Evolutionary conservation across 352 stramenopile species (phyloP).

Genomic region (Globisporangium nunn): DNA sequence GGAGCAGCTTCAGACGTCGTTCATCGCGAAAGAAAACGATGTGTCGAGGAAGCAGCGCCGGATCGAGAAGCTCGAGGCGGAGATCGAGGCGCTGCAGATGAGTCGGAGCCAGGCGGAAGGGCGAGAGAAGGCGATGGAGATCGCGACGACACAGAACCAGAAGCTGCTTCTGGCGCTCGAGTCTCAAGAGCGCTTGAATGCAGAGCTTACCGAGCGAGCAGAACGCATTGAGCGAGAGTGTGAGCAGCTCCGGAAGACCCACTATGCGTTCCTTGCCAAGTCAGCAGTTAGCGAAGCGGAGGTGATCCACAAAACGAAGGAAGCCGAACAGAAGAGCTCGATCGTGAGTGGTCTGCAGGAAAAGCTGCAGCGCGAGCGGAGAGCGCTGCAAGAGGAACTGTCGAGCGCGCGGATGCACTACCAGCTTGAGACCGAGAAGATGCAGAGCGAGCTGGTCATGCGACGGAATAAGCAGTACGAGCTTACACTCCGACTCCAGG

Average conservation of each 20-base stretch:
- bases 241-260: slow-evolving; percentile 23
- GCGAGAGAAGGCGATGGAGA: slow-evolving; percentile 63
- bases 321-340: slow-evolving; percentile 32
- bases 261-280: slow-evolving; percentile 23
- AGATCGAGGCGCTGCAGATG: slow-evolving; percentile 50
- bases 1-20: slow-evolving; percentile 47
- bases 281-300: slow-evolving; percentile 37
- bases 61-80: slow-evolving; percentile 46
- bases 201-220: slow-evolving; percentile 18
- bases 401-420: slow-evolving; percentile 28
- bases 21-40: slow-evolving; percentile 58
- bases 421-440: slow-evolving; percentile 55
- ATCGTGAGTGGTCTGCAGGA: slow-evolving; percentile 31
- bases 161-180: slow-evolving; percentile 61
- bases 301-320: slow-evolving; percentile 34
- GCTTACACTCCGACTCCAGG: slow-evolving; percentile 61
- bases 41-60: slow-evolving; percentile 36
- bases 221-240: slow-evolving; percentile 29
- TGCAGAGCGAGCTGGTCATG: slow-evolving; percentile 65
- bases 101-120: slow-evolving; percentile 43
- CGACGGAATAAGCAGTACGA: slow-evolving; percentile 76
- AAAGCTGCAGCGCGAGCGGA: slow-evolving; percentile 47
- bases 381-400: slow-evolving; percentile 40
- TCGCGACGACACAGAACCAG: slow-evolving; percentile 66
- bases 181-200: slow-evolving; percentile 31